A percentile compares a stretch with the other conserved stretches of the same genome.
Evolutionary conservation across 257 asterid genomes (phyloP).

Genomic region (Petunia axillaris): DNA sequence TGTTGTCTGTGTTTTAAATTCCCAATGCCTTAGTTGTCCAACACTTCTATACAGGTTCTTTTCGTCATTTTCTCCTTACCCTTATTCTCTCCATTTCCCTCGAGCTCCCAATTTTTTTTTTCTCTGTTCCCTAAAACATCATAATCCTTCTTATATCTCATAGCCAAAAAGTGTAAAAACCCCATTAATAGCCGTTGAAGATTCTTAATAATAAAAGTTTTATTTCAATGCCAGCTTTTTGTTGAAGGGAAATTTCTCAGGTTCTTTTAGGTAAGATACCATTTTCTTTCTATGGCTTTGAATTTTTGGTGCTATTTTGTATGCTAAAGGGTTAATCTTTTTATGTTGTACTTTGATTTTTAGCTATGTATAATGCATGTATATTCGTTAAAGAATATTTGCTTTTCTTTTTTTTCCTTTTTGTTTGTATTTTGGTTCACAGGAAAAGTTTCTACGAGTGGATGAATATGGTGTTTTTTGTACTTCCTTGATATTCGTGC

Average conservation of each 20-base stretch:
- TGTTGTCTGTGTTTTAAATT: slow-evolving; percentile 26
- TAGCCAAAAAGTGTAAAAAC: background rate
- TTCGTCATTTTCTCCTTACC: slow-evolving; percentile 1
- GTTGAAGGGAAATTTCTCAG: background rate
- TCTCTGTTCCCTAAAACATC: slow-evolving; percentile 3
- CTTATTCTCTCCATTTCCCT: slow-evolving; percentile 24
- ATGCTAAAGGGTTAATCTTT: background rate
- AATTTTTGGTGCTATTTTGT: background rate
- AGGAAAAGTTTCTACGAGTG: slow-evolving; percentile 28
- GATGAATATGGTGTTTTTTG: slow-evolving; percentile 26
- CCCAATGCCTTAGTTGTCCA: slow-evolving; percentile 30
- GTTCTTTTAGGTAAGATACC: background rate
- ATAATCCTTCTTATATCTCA: background rate
- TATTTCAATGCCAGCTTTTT: slow-evolving; percentile 2
- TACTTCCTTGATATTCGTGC: slow-evolving; percentile 36
- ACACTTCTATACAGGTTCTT: slow-evolving; percentile 32
- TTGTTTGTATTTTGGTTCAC: slow-evolving; percentile 13
- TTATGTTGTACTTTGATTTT: background rate
- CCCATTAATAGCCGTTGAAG: slow-evolving; percentile 14
- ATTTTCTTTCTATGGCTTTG: background rate
- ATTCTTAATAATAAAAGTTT: background rate
- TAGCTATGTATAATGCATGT: background rate
- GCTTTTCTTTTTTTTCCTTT: background rate
- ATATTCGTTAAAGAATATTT: background rate
- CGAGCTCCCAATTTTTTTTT: background rate